These are phyloP conservation scores for Oryza longistaminata DNA, from an alignment of 176 grass and related monocot species.

Conservation along the genomic window DNA sequence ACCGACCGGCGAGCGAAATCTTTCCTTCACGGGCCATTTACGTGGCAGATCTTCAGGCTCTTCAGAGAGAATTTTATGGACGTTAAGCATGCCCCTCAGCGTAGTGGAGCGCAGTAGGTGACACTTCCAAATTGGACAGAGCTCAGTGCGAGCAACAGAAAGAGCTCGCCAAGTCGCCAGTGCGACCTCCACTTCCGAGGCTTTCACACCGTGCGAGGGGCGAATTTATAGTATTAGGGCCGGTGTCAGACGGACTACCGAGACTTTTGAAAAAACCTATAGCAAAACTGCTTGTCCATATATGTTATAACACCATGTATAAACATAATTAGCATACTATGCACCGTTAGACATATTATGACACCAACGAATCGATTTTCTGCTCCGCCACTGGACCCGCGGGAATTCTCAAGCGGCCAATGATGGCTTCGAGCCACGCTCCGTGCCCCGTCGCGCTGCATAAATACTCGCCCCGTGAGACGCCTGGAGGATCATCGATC, in stretches of 20 bases:
- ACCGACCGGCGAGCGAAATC: not conserved
- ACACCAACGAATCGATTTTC: no score
- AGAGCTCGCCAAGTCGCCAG: constrained; percentile 20
- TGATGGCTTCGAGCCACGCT: constrained; percentile 22
- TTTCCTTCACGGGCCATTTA: constrained; percentile 29
- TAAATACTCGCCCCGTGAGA: constrained; percentile 26
- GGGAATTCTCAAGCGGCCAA: constrained; percentile 28
- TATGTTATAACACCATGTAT: no score
- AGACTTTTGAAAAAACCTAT: no score
- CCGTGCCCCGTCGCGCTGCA: constrained; percentile 1
- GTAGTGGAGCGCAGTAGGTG: constrained; percentile 58
- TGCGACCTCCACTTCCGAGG: constrained; percentile 36
- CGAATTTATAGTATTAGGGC: no score
- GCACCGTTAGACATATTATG: no score
- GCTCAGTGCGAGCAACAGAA: constrained; percentile 4
- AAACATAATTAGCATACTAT: no score
- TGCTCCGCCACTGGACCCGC: no score
- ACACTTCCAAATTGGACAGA: constrained; percentile 34
- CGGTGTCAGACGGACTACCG: no score
- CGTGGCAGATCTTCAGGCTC: constrained; percentile 28
- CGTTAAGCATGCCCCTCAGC: constrained; percentile 20
- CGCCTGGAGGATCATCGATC: not conserved
- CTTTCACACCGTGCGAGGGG: constrained; percentile 44
- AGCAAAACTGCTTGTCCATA: no score
- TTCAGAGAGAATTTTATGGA: not conserved